Evolutionary conservation across 352 stramenopile species (phyloP).

Genomic region (Phytophthora citricola): DNA sequence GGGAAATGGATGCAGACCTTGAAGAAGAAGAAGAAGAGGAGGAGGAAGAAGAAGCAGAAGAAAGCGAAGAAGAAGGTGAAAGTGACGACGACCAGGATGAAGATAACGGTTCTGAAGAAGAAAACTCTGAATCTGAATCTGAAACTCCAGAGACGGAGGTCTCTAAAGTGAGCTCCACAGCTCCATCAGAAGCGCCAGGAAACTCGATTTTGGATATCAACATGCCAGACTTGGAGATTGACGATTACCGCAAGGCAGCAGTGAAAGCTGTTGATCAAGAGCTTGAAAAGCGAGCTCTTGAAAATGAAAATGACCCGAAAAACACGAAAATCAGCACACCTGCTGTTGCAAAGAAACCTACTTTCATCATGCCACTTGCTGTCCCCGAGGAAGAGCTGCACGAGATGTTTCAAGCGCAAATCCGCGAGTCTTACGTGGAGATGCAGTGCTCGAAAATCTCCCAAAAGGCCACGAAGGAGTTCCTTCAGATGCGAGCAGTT

Average conservation of each 20-base stretch:
- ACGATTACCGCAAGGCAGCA: slow-evolving; percentile 54
- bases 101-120: slow-evolving; percentile 19
- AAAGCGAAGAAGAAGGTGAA: slow-evolving; percentile 19
- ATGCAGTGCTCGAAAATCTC: slow-evolving; percentile 56
- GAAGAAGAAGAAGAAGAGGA: slow-evolving; percentile 27
- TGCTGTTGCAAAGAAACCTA: slow-evolving; percentile 17
- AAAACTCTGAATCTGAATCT: slow-evolving; percentile 13
- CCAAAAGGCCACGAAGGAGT: slow-evolving; percentile 59
- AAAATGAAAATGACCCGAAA: not conserved
- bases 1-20: slow-evolving; percentile 33
- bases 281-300: slow-evolving; percentile 41
- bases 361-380: slow-evolving; percentile 31
- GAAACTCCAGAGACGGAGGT: slow-evolving; percentile 21
- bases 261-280: slow-evolving; percentile 42
- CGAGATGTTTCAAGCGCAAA: slow-evolving; percentile 49
- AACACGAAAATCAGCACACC: slow-evolving; percentile 1
- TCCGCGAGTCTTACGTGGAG: slow-evolving; percentile 55
- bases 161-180: not conserved
- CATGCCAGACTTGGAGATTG: slow-evolving; percentile 50
- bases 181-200: not conserved
- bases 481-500: slow-evolving; percentile 66
- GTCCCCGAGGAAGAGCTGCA: slow-evolving; percentile 54
- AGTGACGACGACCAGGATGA: slow-evolving; percentile 6
- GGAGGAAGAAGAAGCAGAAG: slow-evolving; percentile 20
- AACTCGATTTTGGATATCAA: slow-evolving; percentile 58